Conservation (phyloP, 768 basidiomycete species). For the Xerocomellus intermedius region DNA sequence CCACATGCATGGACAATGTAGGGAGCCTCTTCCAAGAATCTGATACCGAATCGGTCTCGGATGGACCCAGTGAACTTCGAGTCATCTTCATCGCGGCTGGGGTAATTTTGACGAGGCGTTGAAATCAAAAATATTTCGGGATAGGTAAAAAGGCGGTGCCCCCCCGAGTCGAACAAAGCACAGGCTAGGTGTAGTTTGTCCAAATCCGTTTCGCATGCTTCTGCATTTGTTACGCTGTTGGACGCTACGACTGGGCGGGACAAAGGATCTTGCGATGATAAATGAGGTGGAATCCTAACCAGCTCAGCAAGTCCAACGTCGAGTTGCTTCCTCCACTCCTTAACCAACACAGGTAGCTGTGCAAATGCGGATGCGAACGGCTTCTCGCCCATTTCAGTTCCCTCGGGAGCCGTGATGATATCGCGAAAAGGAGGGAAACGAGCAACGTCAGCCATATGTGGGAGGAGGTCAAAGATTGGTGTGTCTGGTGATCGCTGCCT, state of each 20-base stretch:
- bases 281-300: neutral
- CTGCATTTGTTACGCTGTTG: neutral
- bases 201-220: neutral
- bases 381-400: neutral
- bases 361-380: neutral
- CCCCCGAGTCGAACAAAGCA: neutral
- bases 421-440: neutral
- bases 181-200: conserved; percentile 9
- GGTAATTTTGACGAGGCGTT: no score
- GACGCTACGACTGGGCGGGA: neutral
- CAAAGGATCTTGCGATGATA: neutral
- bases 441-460: neutral
- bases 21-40: neutral
- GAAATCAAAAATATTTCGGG: neutral
- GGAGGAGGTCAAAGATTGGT: neutral
- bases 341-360: neutral
- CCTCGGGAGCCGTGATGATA: neutral
- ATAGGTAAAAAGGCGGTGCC: neutral
- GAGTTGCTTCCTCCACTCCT: neutral
- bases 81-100: neutral
- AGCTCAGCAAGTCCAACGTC: neutral
- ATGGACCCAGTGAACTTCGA: neutral
- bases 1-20: conserved; percentile 4
- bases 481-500: neutral
- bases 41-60: neutral